Base-by-base conservation (phyloP, 140 eudicot species). In the Artemisia princeps region DNA sequence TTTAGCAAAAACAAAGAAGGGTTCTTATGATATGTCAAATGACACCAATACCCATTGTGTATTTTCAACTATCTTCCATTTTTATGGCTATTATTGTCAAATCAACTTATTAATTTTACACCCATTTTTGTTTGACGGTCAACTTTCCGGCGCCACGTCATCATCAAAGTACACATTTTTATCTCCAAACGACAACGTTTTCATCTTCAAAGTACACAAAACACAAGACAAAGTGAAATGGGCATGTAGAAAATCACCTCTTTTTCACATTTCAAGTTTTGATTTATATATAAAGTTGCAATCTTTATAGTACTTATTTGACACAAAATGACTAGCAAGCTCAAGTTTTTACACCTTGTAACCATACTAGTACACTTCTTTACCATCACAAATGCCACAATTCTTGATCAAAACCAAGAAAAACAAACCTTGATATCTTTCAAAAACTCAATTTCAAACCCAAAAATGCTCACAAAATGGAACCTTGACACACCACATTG, bases 391-490 rank as follows among this genome's bases (percentile, higher is more conserved):
- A 68, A 61, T 73, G 33, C 69, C 53, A 22, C 60, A 60, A 68
- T 78, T 68, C 62, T n/a, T 56, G 75, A 68, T 37, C 55, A 72
- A 14, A 76, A 72, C 54, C 23, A 66, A 44, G 86, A 88, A 37
- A 62, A 20, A 22, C 76, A 70, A 5, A 55, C n/a, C 8, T 64
- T 88, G 74, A 33, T 83, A 16, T 77, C 80, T 9, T 83, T 88
- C 86, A 83, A 79, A 68, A 56, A 71, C 73, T 79, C 90, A 1
- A 77, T 88, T 28, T 57, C 75, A 49, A 70, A 84, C 77, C 81
- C 94, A 2, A 42, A 64, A 44, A 6, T 55, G 19, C 86, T 88
- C 62, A 5, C 72, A 9, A 23, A 81, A 30, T 88, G 96, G 96
- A 68, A 77, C 61, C 77, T 62, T 2, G 17, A 54, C 0, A 67